A percentile compares a stretch with the other conserved stretches of the same genome.
These are phyloP conservation scores for Mucor ambiguus DNA, from an alignment of 371 early-diverging fungal species.

Conservation along the genomic window DNA sequence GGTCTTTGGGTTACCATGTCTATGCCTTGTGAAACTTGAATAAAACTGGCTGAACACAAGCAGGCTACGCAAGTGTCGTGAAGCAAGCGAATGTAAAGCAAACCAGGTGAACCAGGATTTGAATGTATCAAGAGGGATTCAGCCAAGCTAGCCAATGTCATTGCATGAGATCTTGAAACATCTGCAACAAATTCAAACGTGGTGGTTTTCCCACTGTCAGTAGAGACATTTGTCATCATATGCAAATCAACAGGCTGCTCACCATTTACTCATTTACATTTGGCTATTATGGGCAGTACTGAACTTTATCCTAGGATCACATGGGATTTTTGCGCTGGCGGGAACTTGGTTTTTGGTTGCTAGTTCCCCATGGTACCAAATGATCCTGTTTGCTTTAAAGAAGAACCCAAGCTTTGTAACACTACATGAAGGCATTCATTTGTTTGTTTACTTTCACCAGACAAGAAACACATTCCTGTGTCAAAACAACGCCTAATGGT, in stretches of 20 bases:
- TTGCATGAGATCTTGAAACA: not conserved
- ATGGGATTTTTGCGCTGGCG: slow-evolving; percentile 1
- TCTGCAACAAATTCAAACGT: not conserved
- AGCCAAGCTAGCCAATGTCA: not conserved
- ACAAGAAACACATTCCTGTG: not conserved
- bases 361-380: slow-evolving; percentile 2
- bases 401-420: not conserved
- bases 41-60: not conserved
- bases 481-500: not conserved
- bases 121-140: not conserved
- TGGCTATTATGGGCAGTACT: not conserved
- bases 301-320: not conserved
- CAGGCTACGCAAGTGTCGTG: not conserved
- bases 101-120: not conserved
- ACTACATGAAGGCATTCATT: not conserved
- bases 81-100: not conserved
- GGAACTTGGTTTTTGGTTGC: not conserved
- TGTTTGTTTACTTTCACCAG: not conserved
- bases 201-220: not conserved
- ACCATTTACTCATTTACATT: not conserved
- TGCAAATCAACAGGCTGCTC: not conserved
- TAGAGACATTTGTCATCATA: not conserved
- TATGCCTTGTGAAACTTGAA: not conserved
- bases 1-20: slow-evolving; percentile 9
- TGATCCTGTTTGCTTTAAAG: not conserved